phyloP scores from a whole-genome alignment of 2,329 filamentous ascomycete species.

The Exophiala oligosperma region DNA sequence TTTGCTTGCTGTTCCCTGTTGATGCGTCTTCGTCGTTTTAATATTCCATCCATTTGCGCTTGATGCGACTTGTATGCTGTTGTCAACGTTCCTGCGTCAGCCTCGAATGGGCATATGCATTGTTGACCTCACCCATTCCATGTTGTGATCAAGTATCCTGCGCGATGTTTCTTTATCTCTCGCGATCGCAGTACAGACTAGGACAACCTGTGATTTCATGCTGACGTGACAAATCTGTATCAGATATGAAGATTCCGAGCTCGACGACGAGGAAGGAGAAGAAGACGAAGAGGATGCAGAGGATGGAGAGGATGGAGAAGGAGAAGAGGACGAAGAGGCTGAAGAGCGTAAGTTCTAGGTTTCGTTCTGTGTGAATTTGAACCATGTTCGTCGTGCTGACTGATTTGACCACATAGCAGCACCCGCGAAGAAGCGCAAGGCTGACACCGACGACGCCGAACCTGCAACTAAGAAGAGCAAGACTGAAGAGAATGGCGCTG shows the following conservation, averaged over 20 bases:
- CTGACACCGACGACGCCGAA: conserved; percentile 23
- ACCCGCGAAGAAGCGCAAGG: conserved; percentile 29
- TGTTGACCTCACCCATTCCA: background rate
- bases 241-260: conserved; percentile 37
- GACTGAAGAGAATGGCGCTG: conserved; percentile 23
- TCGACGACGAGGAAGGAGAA: conserved; percentile 38
- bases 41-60: background rate
- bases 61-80: too few species aligned
- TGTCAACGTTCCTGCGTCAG: too few species aligned
- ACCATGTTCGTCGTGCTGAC: conserved; percentile 5
- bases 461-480: conserved; percentile 27
- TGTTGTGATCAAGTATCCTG: background rate
- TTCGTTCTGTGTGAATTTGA: background rate
- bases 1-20: background rate
- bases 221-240: background rate
- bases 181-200: too few species aligned
- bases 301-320: conserved; percentile 22
- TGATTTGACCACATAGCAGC: conserved; percentile 4
- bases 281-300: conserved; percentile 30
- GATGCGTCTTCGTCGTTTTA: background rate
- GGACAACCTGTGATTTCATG: background rate
- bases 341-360: conserved; percentile 19
- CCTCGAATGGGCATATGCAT: background rate
- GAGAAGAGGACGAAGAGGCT: conserved; percentile 22
- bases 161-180: background rate